Base-by-base conservation (phyloP, 306 rosid genomes). In the Crotalaria pallida region DNA sequence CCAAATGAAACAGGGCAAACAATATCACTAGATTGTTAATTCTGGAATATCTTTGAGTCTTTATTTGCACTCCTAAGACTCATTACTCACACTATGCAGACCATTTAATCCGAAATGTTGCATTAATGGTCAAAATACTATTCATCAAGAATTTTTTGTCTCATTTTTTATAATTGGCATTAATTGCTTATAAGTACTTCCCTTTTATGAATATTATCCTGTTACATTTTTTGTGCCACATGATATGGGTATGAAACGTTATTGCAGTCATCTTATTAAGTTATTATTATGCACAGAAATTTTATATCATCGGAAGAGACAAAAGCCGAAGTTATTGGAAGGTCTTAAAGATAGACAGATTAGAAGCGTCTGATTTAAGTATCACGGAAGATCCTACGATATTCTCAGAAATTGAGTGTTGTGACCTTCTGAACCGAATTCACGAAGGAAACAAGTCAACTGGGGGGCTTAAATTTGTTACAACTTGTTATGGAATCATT, bases 391-490 rank as follows among this genome's bases (percentile, higher is more conserved):
- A 95, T 80, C 57, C 85, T 27, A 61, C 89, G 9, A 17, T 77
- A 7, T 95, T 84, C 85, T 72, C 97, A 21, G 97, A 95, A 71
- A 69, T 58, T 24, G 99, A 95, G 83, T 91, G 96, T 74, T 79
- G 57, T 52, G 99, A 95, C 81, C 88, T 95, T 76, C 84, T 95
- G 44, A 82, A 79, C 67, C 87, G 99, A 75, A 79, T 95, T 67
- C 85, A 91, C 21, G 97, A 91, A 58, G 99, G 99, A 83, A 91
- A 95, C 83, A 82, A 84, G 86, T 51, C 90, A 41, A 84, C 91
- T 6, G 99, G 96, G n/a, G 99, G 99, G 61, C 96, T 95, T 86
- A 95, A 87, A 81, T 85, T 87, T 66, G 84, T 95, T 75, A 84
- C 97, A 43, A 76, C 79, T 40, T 95, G 96, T 84, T 95, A 91